Conservation (phyloP, 2,329 filamentous ascomycete genomes). For the Paramyrothecium roridum region DNA sequence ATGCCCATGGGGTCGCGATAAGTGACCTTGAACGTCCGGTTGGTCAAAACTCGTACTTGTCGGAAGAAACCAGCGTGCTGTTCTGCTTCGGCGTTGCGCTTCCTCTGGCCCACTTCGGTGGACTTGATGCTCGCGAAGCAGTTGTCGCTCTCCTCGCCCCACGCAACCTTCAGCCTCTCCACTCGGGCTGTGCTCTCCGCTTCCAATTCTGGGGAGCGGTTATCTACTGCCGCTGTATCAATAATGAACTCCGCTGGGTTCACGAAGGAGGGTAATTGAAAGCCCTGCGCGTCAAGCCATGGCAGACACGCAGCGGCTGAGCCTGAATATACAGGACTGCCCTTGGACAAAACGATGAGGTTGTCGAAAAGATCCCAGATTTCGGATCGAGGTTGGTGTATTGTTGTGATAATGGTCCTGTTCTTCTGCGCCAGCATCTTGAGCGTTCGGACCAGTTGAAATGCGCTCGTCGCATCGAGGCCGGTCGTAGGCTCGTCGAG, state of each 20-base stretch:
- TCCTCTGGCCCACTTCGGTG: slow-evolving; percentile 4
- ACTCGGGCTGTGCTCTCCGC: slow-evolving; percentile 56
- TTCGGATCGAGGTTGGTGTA: slow-evolving; percentile 75
- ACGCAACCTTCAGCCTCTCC: slow-evolving; percentile 56
- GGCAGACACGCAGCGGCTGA: slow-evolving; percentile 52
- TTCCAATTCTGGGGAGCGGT: slow-evolving; percentile 65
- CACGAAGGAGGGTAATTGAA: slow-evolving; percentile 65
- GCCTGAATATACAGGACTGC: slow-evolving; percentile 67
- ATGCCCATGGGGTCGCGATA: slow-evolving; percentile 76
- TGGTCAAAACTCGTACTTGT: slow-evolving; percentile 64
- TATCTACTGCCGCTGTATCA: slow-evolving; percentile 72
- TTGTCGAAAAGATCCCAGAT: slow-evolving; percentile 78
- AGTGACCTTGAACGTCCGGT: slow-evolving; percentile 67
- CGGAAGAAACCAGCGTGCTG: slow-evolving; percentile 56
- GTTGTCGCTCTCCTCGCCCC: slow-evolving; percentile 41
- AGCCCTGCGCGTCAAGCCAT: slow-evolving; percentile 61
- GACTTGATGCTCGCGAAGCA: slow-evolving; percentile 16
- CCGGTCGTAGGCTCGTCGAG: slow-evolving; percentile 79
- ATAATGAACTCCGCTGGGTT: slow-evolving; percentile 77
- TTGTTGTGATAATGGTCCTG: slow-evolving; percentile 68
- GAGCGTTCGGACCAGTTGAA: slow-evolving; percentile 67
- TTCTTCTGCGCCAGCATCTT: slow-evolving; percentile 66
- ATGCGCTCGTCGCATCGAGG: slow-evolving; percentile 73
- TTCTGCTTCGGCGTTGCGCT: slow-evolving; percentile 17
- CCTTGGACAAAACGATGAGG: slow-evolving; percentile 64